Base-by-base conservation (phyloP, 345 rosid genomes). In the Ceriops tagal region DNA sequence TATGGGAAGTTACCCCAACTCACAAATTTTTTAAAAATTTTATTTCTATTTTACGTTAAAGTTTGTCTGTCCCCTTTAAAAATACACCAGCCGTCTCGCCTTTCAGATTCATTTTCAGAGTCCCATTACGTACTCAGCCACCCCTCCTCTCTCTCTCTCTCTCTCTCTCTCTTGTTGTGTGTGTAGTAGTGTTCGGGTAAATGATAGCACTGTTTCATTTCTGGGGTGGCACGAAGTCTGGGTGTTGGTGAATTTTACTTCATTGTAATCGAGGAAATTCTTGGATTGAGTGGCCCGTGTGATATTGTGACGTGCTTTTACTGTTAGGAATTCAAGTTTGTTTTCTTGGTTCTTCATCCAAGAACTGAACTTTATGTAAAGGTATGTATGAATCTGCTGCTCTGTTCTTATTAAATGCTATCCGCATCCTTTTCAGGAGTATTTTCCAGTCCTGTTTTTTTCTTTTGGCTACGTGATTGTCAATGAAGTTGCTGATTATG, bases 351-450 rank as follows among this genome's bases (percentile, higher is more conserved):
- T 10, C 6, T 56, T 22, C 6, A 15, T 22, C 28, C 56, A 58
- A 62, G 76, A 71, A 64, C 68, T 76, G 58, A 79, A 39, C 60
- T 60, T 61, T 55, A 53, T 46, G 53, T 76, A 58, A 68, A 65
- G 72, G 79, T 69, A 27, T 13, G 60, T 53, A 19, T 46, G 75
- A 70, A 32, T 65, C 57, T 65, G 68, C 22, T 74, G 6, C 24
- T 58, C 53, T 56, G 13, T 24, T 56, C 28, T 21, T 16, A 10
- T 58, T 49, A 32, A 63, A 35, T 74, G 31, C 53, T 47, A 34
- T 56, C 59, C 19, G 49, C 16, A 43, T 13, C 49, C 49, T 43
- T 15, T 43, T 43, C 49, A 15, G 5, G 18, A 11, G 47, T 30
- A 20, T 27, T 26, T 32, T 30, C 32, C 21, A 11, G 19, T 56